phyloP scores from a whole-genome alignment of 345 rosid genomes.

The Lumnitzera littorea region DNA sequence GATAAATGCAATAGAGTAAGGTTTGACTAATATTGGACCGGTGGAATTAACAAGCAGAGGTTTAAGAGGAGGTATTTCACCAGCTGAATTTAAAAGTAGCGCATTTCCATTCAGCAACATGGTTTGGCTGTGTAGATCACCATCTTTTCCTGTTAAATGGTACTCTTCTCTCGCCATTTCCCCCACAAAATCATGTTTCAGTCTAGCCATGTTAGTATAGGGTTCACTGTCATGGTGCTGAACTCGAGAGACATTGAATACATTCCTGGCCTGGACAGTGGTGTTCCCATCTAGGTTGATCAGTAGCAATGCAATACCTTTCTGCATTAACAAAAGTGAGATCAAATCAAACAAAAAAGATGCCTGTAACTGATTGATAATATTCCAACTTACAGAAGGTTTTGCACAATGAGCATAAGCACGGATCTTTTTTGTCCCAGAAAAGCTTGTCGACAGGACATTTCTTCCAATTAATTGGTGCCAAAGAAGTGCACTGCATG shows the following conservation, averaged over 20 bases:
- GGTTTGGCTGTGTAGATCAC: conserved; percentile 69
- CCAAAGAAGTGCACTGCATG: conserved; percentile 81
- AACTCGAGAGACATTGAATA: conserved; percentile 23
- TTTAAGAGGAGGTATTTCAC: conserved; percentile 60
- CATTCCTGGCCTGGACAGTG: conserved; percentile 34
- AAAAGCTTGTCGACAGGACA: conserved; percentile 48
- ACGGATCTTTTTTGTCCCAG: conserved; percentile 52
- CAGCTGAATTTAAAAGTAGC: conserved; percentile 45
- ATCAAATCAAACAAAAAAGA: conserved; percentile 3
- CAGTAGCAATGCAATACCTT: conserved; percentile 56
- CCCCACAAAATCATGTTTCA: conserved; percentile 12
- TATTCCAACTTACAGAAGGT: conserved; percentile 35
- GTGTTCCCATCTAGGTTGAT: conserved; percentile 71
- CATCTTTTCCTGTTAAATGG: conserved; percentile 69
- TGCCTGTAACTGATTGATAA: too few species aligned
- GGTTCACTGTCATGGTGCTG: conserved; percentile 13
- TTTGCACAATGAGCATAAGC: conserved; percentile 75
- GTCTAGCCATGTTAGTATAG: conserved; percentile 7
- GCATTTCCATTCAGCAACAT: conserved; percentile 76
- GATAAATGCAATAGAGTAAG: conserved; percentile 61
- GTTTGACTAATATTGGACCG: conserved; percentile 45
- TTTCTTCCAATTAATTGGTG: conserved; percentile 70
- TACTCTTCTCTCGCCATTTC: conserved; percentile 65
- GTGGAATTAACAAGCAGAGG: conserved; percentile 41
- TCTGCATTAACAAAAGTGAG: conserved; percentile 35